Percentiles rank a stretch among this genome's conserved stretches.
Conservation (phyloP, 352 stramenopile species). For the Albugo laibachii region DNA sequence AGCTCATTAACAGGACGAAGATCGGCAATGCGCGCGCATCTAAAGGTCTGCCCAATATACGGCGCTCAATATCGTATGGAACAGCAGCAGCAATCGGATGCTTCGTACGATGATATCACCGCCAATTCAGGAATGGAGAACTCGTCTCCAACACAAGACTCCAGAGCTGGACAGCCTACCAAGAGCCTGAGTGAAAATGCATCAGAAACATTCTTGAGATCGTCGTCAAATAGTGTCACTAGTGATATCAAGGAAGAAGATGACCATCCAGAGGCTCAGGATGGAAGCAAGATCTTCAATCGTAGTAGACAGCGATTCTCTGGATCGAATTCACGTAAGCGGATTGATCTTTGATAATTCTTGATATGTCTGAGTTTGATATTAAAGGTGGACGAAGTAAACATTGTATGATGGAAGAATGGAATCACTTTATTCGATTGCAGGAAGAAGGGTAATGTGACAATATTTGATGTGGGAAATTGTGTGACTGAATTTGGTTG, state of each 20-base stretch:
- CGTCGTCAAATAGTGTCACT: too few relatives aligned
- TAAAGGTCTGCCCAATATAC: conserved; percentile 55
- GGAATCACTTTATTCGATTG: conserved; percentile 52
- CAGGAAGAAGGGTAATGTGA: conserved; percentile 32
- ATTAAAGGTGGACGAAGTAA: conserved; percentile 28
- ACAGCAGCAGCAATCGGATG: conserved; percentile 9
- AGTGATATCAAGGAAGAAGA: too few relatives aligned
- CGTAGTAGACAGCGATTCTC: too few relatives aligned
- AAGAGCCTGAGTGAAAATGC: too few relatives aligned
- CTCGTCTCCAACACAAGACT: too few relatives aligned
- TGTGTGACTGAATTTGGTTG: neutral
- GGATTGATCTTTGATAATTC: neutral
- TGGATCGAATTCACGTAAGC: neutral
- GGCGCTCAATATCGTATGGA: conserved; percentile 40
- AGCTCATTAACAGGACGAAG: conserved; percentile 40
- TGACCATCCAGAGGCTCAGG: too few relatives aligned
- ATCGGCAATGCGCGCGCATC: conserved; percentile 53
- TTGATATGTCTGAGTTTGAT: neutral
- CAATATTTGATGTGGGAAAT: conserved; percentile 4
- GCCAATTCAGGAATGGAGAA: too few relatives aligned
- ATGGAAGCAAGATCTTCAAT: neutral
- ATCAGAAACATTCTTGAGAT: too few relatives aligned
- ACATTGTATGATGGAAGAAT: conserved; percentile 72
- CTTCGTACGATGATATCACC: too few relatives aligned
- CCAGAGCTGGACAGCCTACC: too few relatives aligned